Evolutionary conservation across 495 filamentous ascomycete genomes (phyloP).

Genomic region (Trichoderma gamsii): DNA sequence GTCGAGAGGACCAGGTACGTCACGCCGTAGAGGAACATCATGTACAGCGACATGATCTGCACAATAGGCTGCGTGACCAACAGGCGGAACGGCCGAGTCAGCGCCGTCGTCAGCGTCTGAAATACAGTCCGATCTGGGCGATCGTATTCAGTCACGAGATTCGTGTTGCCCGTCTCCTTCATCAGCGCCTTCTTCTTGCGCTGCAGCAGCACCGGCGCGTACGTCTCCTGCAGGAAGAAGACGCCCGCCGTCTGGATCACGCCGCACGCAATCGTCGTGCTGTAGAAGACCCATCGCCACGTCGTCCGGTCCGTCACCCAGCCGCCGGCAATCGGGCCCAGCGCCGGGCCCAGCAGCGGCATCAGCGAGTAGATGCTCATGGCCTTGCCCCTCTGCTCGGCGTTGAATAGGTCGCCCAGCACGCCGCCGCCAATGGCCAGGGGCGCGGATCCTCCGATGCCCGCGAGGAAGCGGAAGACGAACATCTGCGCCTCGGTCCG

Average conservation of each 20-base stretch:
- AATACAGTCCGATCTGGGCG: conserved; percentile 33
- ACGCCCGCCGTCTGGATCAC: conserved; percentile 58
- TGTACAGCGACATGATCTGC: conserved; percentile 38
- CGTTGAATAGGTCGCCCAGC: conserved; percentile 54
- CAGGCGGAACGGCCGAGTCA: conserved; percentile 53
- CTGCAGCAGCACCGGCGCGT: conserved; percentile 56
- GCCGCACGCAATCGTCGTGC: conserved; percentile 55
- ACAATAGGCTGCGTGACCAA: conserved; percentile 56
- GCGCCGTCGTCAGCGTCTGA: conserved; percentile 36
- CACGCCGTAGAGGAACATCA: conserved; percentile 64
- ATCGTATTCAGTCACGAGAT: conserved; percentile 61
- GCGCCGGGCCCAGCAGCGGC: conserved; percentile 60
- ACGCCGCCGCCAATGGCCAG: conserved; percentile 55
- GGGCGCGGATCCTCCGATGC: conserved; percentile 47
- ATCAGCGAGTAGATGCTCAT: conserved; percentile 56
- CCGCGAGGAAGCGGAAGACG: conserved; percentile 52
- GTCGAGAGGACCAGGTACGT: conserved; percentile 68
- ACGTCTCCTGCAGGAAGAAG: conserved; percentile 66
- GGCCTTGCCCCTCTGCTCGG: conserved; percentile 60
- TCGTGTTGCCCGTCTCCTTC: conserved; percentile 57
- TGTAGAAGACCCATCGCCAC: conserved; percentile 68
- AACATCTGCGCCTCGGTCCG: conserved; percentile 48
- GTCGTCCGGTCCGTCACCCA: conserved; percentile 63
- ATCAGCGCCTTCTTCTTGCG: conserved; percentile 51
- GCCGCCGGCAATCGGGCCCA: conserved; percentile 58